phyloP scores from a whole-genome alignment of 805 yeast species.

The Cephaloascus albidus region DNA sequence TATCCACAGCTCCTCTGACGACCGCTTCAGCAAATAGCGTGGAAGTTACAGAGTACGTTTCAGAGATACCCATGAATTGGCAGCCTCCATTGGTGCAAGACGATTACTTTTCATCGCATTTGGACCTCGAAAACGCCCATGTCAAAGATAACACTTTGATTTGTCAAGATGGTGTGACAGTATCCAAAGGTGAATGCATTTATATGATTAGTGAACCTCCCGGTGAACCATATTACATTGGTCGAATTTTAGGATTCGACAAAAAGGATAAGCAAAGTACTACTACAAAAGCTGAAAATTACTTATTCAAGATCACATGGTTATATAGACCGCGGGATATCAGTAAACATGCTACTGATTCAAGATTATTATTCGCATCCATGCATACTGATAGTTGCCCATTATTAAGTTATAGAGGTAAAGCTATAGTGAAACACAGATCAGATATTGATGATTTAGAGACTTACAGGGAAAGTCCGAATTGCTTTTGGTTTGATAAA shows the following conservation, averaged over 20 bases:
- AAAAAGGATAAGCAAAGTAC: constrained; percentile 21
- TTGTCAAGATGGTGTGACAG: constrained; percentile 24
- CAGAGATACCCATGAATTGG: constrained; percentile 35
- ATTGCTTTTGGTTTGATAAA: constrained; percentile 76
- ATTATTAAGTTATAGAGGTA: constrained; percentile 63
- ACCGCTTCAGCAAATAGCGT: neutral
- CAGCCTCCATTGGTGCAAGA: constrained; percentile 29
- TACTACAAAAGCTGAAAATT: constrained; percentile 40
- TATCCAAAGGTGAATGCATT: constrained; percentile 56
- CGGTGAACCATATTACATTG: constrained; percentile 89
- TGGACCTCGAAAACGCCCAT: constrained; percentile 32
- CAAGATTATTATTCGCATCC: constrained; percentile 73
- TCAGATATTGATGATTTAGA: constrained; percentile 56
- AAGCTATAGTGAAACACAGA: constrained; percentile 59
- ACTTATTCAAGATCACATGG: constrained; percentile 75
- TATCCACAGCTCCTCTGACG: neutral
- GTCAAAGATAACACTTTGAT: constrained; percentile 25
- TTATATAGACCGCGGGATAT: constrained; percentile 84
- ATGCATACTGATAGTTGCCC: constrained; percentile 85
- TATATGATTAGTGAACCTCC: constrained; percentile 89
- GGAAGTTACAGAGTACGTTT: neutral
- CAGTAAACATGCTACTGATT: constrained; percentile 53
- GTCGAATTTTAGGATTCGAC: constrained; percentile 69
- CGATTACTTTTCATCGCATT: constrained; percentile 31
- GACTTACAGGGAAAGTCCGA: constrained; percentile 46